These are phyloP conservation scores for Flaveria sonorensis DNA, from an alignment of 129 eudicot genomes.

Conservation along the genomic window DNA sequence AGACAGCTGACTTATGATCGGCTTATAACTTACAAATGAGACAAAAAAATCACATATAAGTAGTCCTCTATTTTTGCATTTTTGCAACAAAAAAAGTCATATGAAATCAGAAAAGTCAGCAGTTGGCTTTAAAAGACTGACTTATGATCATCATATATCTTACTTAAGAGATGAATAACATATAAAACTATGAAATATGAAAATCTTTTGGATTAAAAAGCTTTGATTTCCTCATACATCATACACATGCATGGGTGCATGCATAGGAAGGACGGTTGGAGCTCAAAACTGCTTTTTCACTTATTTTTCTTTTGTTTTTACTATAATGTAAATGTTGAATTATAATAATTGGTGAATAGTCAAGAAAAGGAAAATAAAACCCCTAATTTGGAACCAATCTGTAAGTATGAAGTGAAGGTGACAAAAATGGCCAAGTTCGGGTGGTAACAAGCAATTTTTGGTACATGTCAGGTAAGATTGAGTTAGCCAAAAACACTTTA, in stretches of 20 bases:
- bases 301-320: not conserved
- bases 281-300: not conserved
- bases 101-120: not conserved
- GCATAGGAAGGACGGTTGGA: not conserved
- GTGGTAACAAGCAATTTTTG: not conserved
- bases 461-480: not conserved
- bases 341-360: not conserved
- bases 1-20: no score
- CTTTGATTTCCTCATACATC: not conserved
- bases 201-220: not conserved
- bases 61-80: not conserved
- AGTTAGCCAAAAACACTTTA: not conserved
- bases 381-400: not conserved
- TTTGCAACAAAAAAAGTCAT: not conserved
- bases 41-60: not conserved
- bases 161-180: not conserved
- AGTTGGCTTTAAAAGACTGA: not conserved
- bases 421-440: not conserved
- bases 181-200: not conserved
- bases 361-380: not conserved
- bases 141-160: no score
- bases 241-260: not conserved
- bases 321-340: not conserved
- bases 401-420: not conserved
- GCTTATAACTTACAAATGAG: no score